Evolutionary conservation across 176 grass and related monocot species (phyloP), one percentile per base, ranked within the genome.

Genomic region (Chrysopogon serrulatus): DNA sequence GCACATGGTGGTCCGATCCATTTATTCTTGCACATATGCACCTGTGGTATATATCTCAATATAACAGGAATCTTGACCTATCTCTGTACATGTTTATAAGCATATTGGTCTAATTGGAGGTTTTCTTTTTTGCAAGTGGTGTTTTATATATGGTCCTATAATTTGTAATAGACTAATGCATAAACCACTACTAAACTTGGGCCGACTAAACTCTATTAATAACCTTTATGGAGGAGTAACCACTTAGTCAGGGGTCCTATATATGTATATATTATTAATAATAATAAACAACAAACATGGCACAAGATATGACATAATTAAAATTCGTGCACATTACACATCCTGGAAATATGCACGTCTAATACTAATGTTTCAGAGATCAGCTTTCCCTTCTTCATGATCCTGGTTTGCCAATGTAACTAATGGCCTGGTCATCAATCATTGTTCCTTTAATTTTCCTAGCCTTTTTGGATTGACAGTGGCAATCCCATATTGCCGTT

Each of bases 401-500:
- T 37, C 51, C 26, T 61, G 37, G 71, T 85, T 61, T 47, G 14
- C 13, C 34, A 51, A 47, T 44, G 53, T 61, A 87, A 87, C 12
- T 86, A 79, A 47, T 81, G 28, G 14, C 13, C 60, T 74, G 27
- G 19, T 26, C 85, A 35, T 17, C 57, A 27, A 45, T 5, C 53
- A 40, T 5, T 71, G 4, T 42, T 74, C 69, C 60, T 87, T n/a
- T n/a, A n/a, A n/a, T n/a, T 65, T 74, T 32, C 43, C 69, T 47
- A 30, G 35, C 62, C 54, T 76, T 87, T 87, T 82, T 45, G 35
- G 21, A 30, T 59, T 68, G 79, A 60, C 79, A 47, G 28, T 35
- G 71, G 79, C 79, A 28, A 80, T 63, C n/a, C 68, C 68, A 31
- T 65, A n/a, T 65, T 42, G 68, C 1, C 40, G 40, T 11, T 51